Evolutionary conservation across 495 filamentous ascomycete species (phyloP), one percentile per base, ranked within the genome.

Genomic region (Neurospora sp.): DNA sequence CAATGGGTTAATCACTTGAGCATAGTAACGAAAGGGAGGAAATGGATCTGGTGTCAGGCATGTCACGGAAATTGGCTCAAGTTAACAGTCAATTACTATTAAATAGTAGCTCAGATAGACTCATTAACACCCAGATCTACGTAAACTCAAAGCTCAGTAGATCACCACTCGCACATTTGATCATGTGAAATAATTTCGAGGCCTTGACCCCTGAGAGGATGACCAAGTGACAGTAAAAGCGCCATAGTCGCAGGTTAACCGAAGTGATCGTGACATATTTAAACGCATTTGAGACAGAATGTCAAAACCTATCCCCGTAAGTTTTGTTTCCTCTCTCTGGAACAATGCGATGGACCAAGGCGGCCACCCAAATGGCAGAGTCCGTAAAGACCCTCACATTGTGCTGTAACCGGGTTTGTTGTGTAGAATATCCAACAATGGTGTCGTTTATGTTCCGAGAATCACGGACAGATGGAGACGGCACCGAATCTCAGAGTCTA

Each of bases 341-440:
- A 27, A 27, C 22, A 27, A 27, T 27, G 22, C 22, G 22, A 27
- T 27, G 22, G 22, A 27, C 22, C 22, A 27, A 27, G 22, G 22
- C 22, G 22, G 22, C 22, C 20, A 42, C 16, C 0, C 14, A 8
- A 3, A 42, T 2, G 1, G 3, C 6, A 42, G 10, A 0, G 5
- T 16, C 8, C 17, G 7, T 45, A 20, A 45, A 4, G 4, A n/a
- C 16, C 41, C 3, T 44, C 41, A 44, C 16, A 3, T 44, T n/a
- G 3, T 17, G 2, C 0, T n/a, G 6, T 3, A n/a, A 44, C 3
- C 0, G 16, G 0, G 16, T 17, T 8, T 1, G 1, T 44, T 3
- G 16, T 3, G 16, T 3, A 8, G 0, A 0, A 44, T n/a, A 3
- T 44, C 6, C 0, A 7, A 41, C 5, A 5, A 17, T 7, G 12